Conservation (phyloP, 192 early-diverging fungal genomes). For the Anaeromyces robustus region DNA sequence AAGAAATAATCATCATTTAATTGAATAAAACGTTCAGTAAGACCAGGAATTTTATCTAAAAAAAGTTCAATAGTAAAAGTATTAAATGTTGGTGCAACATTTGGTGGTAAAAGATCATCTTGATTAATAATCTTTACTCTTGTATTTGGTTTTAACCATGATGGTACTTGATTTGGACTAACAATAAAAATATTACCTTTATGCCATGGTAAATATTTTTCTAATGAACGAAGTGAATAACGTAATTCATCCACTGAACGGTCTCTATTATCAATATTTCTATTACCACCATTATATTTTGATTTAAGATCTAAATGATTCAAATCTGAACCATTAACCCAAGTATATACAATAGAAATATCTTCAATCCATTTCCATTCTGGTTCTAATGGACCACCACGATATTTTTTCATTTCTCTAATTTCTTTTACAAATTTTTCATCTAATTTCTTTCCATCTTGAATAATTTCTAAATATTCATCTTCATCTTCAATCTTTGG, state of each 20-base stretch:
- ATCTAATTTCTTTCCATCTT: background rate
- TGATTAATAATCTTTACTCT: background rate
- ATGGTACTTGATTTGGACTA: background rate
- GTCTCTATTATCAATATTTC: background rate
- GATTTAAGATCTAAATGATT: background rate
- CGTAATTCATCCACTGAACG: background rate
- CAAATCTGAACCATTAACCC: background rate
- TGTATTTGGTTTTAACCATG: background rate
- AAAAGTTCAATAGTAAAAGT: background rate
- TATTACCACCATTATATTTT: background rate
- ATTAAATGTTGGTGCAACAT: background rate
- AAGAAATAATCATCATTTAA: background rate
- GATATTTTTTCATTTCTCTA: background rate
- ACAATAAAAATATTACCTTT: background rate
- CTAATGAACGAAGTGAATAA: background rate
- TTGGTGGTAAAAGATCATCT: background rate
- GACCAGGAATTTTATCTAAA: background rate
- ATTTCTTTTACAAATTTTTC: background rate
- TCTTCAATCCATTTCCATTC: background rate
- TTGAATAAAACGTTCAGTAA: background rate
- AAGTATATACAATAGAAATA: background rate
- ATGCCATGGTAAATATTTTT: background rate
- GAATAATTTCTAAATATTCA: background rate
- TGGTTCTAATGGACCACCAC: background rate
- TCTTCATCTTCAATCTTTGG: background rate